Conservation (phyloP, 768 basidiomycete species). For the Collybia nuda region DNA sequence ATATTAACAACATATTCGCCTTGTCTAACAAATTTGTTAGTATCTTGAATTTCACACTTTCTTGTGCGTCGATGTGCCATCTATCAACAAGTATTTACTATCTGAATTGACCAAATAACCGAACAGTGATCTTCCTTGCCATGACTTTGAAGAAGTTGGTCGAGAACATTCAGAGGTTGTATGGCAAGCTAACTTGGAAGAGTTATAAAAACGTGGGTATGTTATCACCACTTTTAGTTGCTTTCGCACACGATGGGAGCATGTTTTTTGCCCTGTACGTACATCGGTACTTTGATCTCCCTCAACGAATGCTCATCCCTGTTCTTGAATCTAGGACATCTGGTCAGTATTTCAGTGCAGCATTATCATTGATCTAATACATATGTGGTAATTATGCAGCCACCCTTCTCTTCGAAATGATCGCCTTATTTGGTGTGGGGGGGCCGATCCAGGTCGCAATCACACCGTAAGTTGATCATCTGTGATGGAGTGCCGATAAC, state of each 20-base stretch:
- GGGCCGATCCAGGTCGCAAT: neutral
- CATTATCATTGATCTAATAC: neutral
- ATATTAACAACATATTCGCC: neutral
- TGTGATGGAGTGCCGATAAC: neutral
- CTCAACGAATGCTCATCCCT: neutral
- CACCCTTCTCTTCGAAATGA: neutral
- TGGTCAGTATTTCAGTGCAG: neutral
- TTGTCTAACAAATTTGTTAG: neutral
- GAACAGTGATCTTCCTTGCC: neutral
- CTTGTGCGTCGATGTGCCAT: neutral
- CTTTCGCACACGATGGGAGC: neutral
- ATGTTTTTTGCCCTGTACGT: neutral
- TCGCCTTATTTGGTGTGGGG: neutral
- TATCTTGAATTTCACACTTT: neutral
- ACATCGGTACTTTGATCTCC: neutral
- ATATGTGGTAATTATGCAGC: neutral
- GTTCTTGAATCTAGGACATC: neutral
- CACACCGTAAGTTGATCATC: neutral
- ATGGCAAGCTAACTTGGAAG: neutral
- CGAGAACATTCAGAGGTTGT: neutral
- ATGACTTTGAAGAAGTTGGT: slow-evolving; percentile 1
- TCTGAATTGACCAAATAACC: neutral
- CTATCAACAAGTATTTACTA: neutral
- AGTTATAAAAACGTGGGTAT: neutral
- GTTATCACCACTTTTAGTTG: neutral